These are phyloP conservation scores for Ustilaginoidea virens DNA, from an alignment of 2,329 filamentous ascomycete species.

Conservation along the genomic window DNA sequence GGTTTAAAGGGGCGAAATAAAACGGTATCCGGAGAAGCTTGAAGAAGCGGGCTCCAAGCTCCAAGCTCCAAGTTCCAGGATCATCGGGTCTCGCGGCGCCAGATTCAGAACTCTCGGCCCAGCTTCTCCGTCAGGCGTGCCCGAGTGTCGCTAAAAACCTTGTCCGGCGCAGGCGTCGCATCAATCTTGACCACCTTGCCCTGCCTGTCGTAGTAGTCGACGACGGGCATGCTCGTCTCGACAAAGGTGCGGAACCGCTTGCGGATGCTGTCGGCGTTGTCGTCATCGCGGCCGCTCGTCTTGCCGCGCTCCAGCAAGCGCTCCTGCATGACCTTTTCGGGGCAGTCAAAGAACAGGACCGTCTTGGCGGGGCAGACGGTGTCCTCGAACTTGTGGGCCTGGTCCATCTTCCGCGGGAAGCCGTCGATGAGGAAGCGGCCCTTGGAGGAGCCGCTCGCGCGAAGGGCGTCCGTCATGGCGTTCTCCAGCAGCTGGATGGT, in stretches of 20 bases:
- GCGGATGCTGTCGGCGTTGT: conserved; percentile 89
- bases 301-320: conserved; percentile 78
- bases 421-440: conserved; percentile 65
- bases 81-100: not conserved
- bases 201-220: conserved; percentile 65
- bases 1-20: no score
- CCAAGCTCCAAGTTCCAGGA: not conserved
- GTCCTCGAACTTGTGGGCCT: conserved; percentile 86
- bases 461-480: conserved; percentile 63
- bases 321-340: conserved; percentile 74
- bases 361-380: conserved; percentile 70
- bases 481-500: conserved; percentile 89
- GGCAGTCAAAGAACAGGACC: conserved; percentile 89
- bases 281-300: conserved; percentile 81
- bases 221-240: conserved; percentile 95
- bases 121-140: conserved; percentile 33
- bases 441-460: conserved; percentile 30
- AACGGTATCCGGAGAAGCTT: no score
- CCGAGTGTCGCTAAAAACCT: conserved; percentile 38
- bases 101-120: conserved; percentile 19
- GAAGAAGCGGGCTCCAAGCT: no score
- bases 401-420: conserved; percentile 94
- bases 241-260: conserved; percentile 92
- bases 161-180: conserved; percentile 52
- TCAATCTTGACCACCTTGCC: conserved; percentile 68